These are phyloP conservation scores for Margaritispora aquatica DNA, from an alignment of 495 filamentous ascomycete genomes.

Conservation along the genomic window DNA sequence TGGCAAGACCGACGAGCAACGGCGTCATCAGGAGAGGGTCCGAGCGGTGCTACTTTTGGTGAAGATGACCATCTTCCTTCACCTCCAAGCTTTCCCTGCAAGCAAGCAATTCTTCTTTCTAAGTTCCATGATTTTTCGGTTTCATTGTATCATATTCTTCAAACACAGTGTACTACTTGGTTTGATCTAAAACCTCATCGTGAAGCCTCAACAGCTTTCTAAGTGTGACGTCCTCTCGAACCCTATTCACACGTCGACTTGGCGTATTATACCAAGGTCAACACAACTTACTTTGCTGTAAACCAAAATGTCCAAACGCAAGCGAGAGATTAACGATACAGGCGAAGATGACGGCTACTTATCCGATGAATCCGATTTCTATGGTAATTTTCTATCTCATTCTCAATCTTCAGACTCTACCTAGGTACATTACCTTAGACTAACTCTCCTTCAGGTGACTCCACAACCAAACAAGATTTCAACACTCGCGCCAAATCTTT, in stretches of 20 bases:
- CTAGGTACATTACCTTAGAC: conserved; percentile 18
- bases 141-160: background rate
- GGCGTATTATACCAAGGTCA: no score
- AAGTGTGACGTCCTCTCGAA: background rate
- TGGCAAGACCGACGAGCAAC: background rate
- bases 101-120: background rate
- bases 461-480: conserved; percentile 11
- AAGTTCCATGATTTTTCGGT: background rate
- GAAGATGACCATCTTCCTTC: background rate
- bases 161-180: background rate
- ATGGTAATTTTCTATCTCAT: conserved; percentile 43
- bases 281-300: background rate
- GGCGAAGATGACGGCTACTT: conserved; percentile 23
- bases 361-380: conserved; percentile 70
- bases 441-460: conserved; percentile 17
- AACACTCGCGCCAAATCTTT: conserved; percentile 30
- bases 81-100: background rate
- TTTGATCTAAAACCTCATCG: background rate
- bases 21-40: background rate
- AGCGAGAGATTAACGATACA: background rate
- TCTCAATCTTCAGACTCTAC: conserved; percentile 2
- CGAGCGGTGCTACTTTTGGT: background rate
- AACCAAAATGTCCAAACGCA: conserved; percentile 2
- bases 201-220: background rate
- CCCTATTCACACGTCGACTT: background rate